A percentile compares a stretch with the other conserved stretches of the same genome.
Evolutionary conservation across 2,329 filamentous ascomycete species (phyloP).

Genomic region (Bipolaris cookei): DNA sequence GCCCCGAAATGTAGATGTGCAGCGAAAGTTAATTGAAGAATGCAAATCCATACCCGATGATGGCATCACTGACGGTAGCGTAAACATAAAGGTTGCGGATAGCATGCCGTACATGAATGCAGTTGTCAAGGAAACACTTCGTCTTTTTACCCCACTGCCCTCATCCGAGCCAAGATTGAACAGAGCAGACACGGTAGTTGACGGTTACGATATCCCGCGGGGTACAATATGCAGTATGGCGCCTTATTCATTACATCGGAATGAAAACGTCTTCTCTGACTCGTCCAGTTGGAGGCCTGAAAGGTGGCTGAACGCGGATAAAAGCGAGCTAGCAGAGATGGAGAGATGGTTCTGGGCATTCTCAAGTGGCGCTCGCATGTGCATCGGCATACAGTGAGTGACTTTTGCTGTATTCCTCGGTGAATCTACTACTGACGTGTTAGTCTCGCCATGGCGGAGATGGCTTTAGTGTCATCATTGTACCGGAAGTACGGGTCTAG

Average conservation of each 20-base stretch:
- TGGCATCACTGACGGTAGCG: conserved; percentile 25
- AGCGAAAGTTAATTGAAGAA: conserved; percentile 56
- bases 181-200: conserved; percentile 45
- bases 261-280: conserved; percentile 39
- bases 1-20: conserved; percentile 53
- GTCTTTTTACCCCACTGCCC: conserved; percentile 60
- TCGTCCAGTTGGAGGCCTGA: conserved; percentile 42
- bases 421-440: conserved; percentile 3
- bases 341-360: conserved; percentile 50
- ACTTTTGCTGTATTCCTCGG: neutral
- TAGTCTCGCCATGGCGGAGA: conserved; percentile 57
- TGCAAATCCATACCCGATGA: conserved; percentile 36
- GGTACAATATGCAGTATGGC: conserved; percentile 50
- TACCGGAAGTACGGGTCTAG: conserved; percentile 48
- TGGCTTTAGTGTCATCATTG: conserved; percentile 56
- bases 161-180: conserved; percentile 58
- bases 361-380: conserved; percentile 52
- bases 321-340: conserved; percentile 34
- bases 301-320: conserved; percentile 33
- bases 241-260: conserved; percentile 50
- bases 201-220: conserved; percentile 44
- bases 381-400: conserved; percentile 42
- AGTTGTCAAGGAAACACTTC: conserved; percentile 59
- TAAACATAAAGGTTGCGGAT: conserved; percentile 45
- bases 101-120: conserved; percentile 56